Base-by-base conservation (phyloP, 2,329 filamentous ascomycete species). In the Reticulascus tulasneorum region DNA sequence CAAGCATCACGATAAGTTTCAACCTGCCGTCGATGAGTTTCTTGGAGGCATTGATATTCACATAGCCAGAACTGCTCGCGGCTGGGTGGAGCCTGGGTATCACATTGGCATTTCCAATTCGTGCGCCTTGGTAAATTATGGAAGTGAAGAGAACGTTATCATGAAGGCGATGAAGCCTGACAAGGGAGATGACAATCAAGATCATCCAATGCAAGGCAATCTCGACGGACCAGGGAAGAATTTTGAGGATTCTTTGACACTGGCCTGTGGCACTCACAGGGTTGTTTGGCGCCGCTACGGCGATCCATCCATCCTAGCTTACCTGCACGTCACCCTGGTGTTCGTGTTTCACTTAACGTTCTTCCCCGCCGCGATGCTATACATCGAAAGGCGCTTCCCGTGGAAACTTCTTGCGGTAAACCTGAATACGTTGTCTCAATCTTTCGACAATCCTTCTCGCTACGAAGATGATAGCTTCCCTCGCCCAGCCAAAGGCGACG, bases 241-340 rank as follows among this genome's bases (percentile, higher is more conserved):
- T n/a, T n/a, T n/a, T n/a, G n/a, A n/a, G n/a, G n/a, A n/a, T n/a
- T n/a, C n/a, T n/a, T n/a, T n/a, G n/a, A n/a, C n/a, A n/a, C n/a
- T n/a, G n/a, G n/a, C n/a, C n/a, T n/a, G n/a, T n/a, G n/a, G 60
- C 3, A 75, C 67, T 0, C 66, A 73, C 24, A 46, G 56, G 4
- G 53, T 75, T 2, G 65, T 75, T 1, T 63, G 81, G 7, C 55
- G 58, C 3, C 66, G 78, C 1, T 64, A 70, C 19, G 72, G 70
- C 0, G 79, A 84, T 28, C 60, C 67, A 4, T 79, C 80, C 42
- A 71, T 77, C 4, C 60, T 85, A 3, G 71, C 80, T 0, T 84
- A 77, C 49, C 50, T 83, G 0, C 81, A 86, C 45, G 69, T 77
- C 1, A 69, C 72, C 8, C 59, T 86, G 20, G 71, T 75, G 0